These are phyloP conservation scores for Calocybe gambosa DNA, from an alignment of 1,284 basidiomycete species.

Conservation along the genomic window DNA sequence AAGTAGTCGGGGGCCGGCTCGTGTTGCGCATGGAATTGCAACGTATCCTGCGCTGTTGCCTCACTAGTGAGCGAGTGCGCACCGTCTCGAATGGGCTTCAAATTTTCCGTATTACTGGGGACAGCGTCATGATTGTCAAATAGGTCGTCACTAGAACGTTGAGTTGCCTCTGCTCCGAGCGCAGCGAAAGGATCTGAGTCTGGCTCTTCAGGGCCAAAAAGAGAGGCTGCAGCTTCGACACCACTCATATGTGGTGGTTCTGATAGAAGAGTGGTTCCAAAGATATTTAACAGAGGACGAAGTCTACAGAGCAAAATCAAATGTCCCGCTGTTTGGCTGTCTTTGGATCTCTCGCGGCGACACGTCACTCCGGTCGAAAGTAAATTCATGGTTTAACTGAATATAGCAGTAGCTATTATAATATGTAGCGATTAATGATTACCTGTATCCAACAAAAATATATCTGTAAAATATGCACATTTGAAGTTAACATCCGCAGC, in stretches of 20 bases:
- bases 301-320: conserved; percentile 1
- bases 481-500: background rate
- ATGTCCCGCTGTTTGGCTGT: conserved; percentile 25
- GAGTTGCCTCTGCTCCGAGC: conserved; percentile 37
- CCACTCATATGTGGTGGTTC: conserved; percentile 42
- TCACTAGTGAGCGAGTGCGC: background rate
- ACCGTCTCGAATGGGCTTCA: conserved; percentile 3
- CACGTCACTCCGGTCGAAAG: conserved; percentile 25
- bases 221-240: conserved; percentile 70
- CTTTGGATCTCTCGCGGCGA: conserved; percentile 24
- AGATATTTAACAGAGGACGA: conserved; percentile 4
- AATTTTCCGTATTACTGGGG: conserved; percentile 10
- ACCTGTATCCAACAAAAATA: conserved; percentile 8
- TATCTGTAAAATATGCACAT: conserved; percentile 10
- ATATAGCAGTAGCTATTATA: conserved; percentile 3
- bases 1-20: conserved; percentile 6
- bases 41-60: conserved; percentile 5
- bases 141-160: conserved; percentile 20
- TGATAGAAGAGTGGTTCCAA: conserved; percentile 1
- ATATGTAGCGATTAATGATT: conserved; percentile 6
- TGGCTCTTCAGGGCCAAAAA: conserved; percentile 62
- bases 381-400: background rate
- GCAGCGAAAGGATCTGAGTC: conserved; percentile 61
- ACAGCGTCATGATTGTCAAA: conserved; percentile 16
- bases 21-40: conserved; percentile 12